These are phyloP conservation scores for Coccomyxa sp. DNA, from an alignment of 139 green algal genomes.

Conservation along the genomic window DNA sequence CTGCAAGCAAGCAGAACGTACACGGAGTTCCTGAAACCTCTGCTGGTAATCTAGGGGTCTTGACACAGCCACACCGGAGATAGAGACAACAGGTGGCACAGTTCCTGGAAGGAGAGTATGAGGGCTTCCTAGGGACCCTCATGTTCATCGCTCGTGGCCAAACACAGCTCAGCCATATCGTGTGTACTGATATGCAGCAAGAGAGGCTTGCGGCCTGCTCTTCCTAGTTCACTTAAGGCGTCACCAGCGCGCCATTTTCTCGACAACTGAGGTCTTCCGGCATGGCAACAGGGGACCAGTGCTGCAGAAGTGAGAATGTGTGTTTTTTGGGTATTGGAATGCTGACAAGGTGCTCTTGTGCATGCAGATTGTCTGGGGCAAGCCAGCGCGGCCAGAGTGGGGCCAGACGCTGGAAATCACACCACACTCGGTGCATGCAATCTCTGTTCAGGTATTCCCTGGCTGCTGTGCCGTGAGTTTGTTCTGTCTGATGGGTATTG, in stretches of 20 bases:
- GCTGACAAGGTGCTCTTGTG: too few species aligned
- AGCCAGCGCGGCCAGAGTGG: neutral
- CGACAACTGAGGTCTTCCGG: too few species aligned
- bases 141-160: slow-evolving; percentile 1
- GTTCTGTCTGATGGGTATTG: neutral
- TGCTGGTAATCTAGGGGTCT: neutral
- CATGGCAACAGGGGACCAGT: too few species aligned
- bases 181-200: too few species aligned
- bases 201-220: too few species aligned
- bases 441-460: neutral
- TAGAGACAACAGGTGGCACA: neutral
- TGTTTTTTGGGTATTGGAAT: too few species aligned
- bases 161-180: neutral
- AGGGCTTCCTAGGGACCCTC: slow-evolving; percentile 2
- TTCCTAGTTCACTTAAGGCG: too few species aligned
- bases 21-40: neutral
- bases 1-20: neutral
- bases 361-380: neutral
- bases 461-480: neutral
- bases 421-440: neutral
- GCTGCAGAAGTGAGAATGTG: too few species aligned
- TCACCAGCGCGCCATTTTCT: too few species aligned
- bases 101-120: slow-evolving; percentile 4
- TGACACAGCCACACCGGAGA: neutral
- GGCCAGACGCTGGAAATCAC: neutral